phyloP scores from a whole-genome alignment of 768 basidiomycete genomes.

The Leccinum rimulosum region DNA sequence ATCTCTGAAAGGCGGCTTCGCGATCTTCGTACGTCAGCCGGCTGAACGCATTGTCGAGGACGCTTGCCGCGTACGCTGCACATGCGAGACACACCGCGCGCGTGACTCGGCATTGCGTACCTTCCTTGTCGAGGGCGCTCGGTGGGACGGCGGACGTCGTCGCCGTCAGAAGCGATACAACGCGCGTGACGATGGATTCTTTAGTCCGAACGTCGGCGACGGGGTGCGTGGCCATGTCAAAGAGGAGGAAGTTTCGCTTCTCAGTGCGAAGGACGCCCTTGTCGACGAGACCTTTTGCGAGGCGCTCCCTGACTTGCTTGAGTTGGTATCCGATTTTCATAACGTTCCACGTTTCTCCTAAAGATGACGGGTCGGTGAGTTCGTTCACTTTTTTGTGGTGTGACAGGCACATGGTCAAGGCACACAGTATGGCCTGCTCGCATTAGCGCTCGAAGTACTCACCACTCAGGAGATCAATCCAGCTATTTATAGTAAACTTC shows the following conservation, averaged over 20 bases:
- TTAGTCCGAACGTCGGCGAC: slow-evolving; percentile 92
- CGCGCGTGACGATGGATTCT: slow-evolving; percentile 75
- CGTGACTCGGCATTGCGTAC: slow-evolving; percentile 73
- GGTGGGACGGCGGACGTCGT: slow-evolving; percentile 79
- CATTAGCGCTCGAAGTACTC: neutral
- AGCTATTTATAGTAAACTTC: slow-evolving; percentile 72
- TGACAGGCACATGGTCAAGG: neutral
- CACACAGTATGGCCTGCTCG: neutral
- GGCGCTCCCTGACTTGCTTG: slow-evolving; percentile 96
- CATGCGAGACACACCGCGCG: slow-evolving; percentile 86
- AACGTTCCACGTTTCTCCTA: slow-evolving; percentile 99
- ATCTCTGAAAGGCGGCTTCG: slow-evolving; percentile 89
- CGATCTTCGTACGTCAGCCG: slow-evolving; percentile 88
- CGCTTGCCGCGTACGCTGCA: slow-evolving; percentile 91
- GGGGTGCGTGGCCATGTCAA: slow-evolving; percentile 99
- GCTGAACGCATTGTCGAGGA: slow-evolving; percentile 91
- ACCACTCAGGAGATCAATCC: slow-evolving; percentile 97
- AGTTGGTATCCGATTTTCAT: slow-evolving; percentile 99
- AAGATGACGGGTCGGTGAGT: slow-evolving; percentile 1
- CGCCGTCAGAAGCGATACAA: slow-evolving; percentile 75
- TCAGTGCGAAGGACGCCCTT: slow-evolving; percentile 99
- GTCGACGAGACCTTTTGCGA: slow-evolving; percentile 96
- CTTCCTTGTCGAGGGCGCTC: slow-evolving; percentile 70
- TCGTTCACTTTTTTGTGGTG: neutral
- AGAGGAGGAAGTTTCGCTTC: slow-evolving; percentile 96